Percentiles rank a stretch among this genome's conserved stretches.
These are phyloP conservation scores for Colletotrichum graminicola DNA, from an alignment of 2,329 filamentous ascomycete species.

Conservation along the genomic window DNA sequence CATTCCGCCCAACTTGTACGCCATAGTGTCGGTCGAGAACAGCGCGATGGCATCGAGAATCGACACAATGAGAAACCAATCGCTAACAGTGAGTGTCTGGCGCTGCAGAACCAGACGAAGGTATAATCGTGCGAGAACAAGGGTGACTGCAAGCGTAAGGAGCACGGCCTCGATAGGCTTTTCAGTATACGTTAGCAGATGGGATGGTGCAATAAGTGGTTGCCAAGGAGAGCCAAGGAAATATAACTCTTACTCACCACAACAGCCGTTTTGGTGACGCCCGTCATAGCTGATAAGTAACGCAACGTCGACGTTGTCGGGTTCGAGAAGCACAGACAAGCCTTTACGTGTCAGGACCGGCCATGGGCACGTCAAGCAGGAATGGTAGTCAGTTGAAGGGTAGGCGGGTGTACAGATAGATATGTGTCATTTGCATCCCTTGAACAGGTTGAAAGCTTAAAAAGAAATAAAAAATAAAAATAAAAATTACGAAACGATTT, in stretches of 20 bases:
- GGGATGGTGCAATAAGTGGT: background rate
- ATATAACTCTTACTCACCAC: slow-evolving; percentile 29
- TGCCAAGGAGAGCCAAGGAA: background rate
- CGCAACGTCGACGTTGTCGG: slow-evolving; percentile 1
- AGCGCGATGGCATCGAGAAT: slow-evolving; percentile 46
- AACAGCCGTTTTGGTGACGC: slow-evolving; percentile 39
- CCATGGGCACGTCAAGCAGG: background rate
- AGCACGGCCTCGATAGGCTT: slow-evolving; percentile 49
- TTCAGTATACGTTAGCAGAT: slow-evolving; percentile 17
- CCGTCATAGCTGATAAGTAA: slow-evolving; percentile 23
- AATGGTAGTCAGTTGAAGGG: background rate
- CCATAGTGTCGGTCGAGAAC: slow-evolving; percentile 46
- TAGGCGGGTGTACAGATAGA: no score
- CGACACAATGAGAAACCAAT: slow-evolving; percentile 48
- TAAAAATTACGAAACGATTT: background rate
- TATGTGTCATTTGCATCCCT: background rate
- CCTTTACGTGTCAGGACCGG: background rate
- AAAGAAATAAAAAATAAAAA: no score
- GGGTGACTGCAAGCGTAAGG: slow-evolving; percentile 43
- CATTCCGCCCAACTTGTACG: slow-evolving; percentile 48
- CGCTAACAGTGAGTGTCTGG: slow-evolving; percentile 47
- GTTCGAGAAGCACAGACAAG: background rate
- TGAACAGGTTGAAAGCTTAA: background rate
- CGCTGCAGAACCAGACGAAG: slow-evolving; percentile 47
- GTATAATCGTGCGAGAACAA: slow-evolving; percentile 44